These are phyloP conservation scores for Suillus subalutaceus DNA, from an alignment of 768 basidiomycete genomes.

Conservation along the genomic window DNA sequence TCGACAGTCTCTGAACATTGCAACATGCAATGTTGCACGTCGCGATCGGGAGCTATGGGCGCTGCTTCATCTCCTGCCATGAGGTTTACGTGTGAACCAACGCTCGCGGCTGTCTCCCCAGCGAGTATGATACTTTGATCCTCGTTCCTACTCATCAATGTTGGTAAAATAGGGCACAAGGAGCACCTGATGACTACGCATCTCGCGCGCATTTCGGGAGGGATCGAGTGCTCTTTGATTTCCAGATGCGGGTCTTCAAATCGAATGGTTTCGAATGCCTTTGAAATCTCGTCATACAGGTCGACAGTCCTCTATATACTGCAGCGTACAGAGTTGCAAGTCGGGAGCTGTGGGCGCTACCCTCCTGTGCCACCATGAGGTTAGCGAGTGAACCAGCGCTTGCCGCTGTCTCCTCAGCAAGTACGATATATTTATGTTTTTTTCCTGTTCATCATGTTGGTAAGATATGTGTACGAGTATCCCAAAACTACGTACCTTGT, in stretches of 20 bases:
- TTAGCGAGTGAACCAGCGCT: not conserved
- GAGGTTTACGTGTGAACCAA: conserved; percentile 40
- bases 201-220: not conserved
- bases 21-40: conserved; percentile 35
- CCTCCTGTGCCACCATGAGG: conserved; percentile 29
- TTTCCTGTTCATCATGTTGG: not conserved
- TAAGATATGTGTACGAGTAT: not conserved
- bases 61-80: conserved; percentile 35
- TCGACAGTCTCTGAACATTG: conserved; percentile 28
- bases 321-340: not conserved
- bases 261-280: conserved; percentile 31
- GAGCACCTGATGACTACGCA: not conserved
- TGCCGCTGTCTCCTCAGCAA: not conserved
- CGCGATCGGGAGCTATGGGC: conserved; percentile 22
- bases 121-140: conserved; percentile 37
- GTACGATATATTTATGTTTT: not conserved
- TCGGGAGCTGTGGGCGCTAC: conserved; percentile 22
- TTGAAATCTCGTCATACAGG: conserved; percentile 1
- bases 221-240: conserved; percentile 19
- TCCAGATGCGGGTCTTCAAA: conserved; percentile 29
- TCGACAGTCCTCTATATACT: not conserved
- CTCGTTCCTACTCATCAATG: not conserved
- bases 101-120: conserved; percentile 39
- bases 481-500: not conserved
- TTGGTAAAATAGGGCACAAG: not conserved